Base-by-base conservation (phyloP, 805 yeast species). In the Wickerhamiella azymoides region DNA sequence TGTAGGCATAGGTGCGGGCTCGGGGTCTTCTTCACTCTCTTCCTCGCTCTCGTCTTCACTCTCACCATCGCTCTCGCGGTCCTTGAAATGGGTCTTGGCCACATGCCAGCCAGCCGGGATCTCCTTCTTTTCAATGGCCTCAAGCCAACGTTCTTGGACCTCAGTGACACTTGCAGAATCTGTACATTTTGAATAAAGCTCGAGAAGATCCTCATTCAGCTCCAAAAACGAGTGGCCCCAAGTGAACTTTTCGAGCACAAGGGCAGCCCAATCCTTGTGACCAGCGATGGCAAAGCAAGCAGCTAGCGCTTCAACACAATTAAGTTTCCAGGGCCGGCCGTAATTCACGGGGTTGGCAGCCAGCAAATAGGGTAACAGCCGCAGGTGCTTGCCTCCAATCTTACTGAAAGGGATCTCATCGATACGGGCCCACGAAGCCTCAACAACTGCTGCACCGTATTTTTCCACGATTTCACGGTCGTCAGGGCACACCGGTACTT, bases 341-440 rank as follows among this genome's bases (percentile, higher is more conserved):
- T 92, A 92, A 62, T 92, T 92, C 7, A 93, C 97, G 26, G 95
- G 94, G 60, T 92, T 92, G 0, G 97, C 95, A 5, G 97, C 97
- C 9, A 92, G 86, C 40, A 92, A 66, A 56, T 89, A 92, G 0
- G 98, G 98, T 47, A 92, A 52, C 2, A 92, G 67, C 40, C 98
- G 69, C 58, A 89, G 95, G 56, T 84, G 71, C 50, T 75, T 77
- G 4, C 97, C 97, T 3, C 97, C 97, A 48, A 92, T 86, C 57
- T 83, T 84, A 49, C 72, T 67, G 63, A 92, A 92, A 4, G 98
- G 98, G n/a, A 92, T 77, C 61, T 92, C 98, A 47, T 86, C 94
- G n/a, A 92, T 62, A 46, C 97, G 69, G 0, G 98, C 98, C 98
- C 98, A 92, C 1, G 96, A 85, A 63, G 97, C 89, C 61, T 92